These are phyloP conservation scores for Clonostachys sp. DNA, from an alignment of 2,329 filamentous ascomycete species.

Conservation along the genomic window DNA sequence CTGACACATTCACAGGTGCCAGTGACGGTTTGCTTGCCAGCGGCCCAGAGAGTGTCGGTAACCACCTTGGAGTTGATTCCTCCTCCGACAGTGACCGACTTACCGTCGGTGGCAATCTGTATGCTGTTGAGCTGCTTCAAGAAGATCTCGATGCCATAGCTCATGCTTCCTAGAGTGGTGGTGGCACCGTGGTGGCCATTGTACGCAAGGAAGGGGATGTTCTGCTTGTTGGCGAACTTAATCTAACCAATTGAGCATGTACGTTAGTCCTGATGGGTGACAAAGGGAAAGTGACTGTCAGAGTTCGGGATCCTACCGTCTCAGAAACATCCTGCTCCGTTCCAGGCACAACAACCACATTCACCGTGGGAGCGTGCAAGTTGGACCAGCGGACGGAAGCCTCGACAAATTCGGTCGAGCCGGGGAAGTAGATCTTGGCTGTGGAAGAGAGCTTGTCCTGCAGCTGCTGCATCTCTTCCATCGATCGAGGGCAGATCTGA, in stretches of 20 bases:
- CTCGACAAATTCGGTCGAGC: conserved; percentile 27
- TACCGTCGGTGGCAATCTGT: conserved; percentile 30
- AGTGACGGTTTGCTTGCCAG: conserved; percentile 45
- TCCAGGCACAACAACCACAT: conserved; percentile 39
- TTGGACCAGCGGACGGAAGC: conserved; percentile 39
- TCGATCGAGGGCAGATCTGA: no score
- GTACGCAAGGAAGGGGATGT: conserved; percentile 45
- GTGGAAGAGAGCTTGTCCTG: conserved; percentile 22
- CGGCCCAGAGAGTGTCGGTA: conserved; percentile 41
- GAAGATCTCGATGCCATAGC: conserved; percentile 44
- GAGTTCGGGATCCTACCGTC: conserved; percentile 24
- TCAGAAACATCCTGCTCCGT: conserved; percentile 42
- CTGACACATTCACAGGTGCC: conserved; percentile 50
- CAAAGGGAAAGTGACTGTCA: not conserved
- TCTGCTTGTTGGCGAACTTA: conserved; percentile 36
- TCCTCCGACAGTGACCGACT: conserved; percentile 41
- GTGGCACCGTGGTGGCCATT: conserved; percentile 48
- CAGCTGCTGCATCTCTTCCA: no score
- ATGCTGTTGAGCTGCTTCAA: conserved; percentile 37
- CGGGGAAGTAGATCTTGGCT: conserved; percentile 35
- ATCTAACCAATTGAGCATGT: conserved; percentile 9
- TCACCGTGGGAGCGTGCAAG: conserved; percentile 32
- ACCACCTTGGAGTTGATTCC: conserved; percentile 40
- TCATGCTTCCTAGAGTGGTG: conserved; percentile 40
- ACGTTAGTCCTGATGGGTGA: not conserved